Evolutionary conservation across 441 rosid genomes (phyloP).

Genomic region (Omphalea diandra): DNA sequence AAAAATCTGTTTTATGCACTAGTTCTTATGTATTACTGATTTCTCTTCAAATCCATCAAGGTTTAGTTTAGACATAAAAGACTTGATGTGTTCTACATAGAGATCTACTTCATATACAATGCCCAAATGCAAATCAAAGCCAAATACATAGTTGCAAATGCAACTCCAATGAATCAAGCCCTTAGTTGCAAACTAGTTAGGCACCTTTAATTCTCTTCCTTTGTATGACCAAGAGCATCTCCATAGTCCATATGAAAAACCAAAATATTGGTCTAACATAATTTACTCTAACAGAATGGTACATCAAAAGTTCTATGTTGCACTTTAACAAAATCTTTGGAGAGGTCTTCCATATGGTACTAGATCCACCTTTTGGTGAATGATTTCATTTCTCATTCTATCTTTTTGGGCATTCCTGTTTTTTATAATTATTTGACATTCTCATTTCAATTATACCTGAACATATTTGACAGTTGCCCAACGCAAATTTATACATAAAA

Average conservation of each 20-base stretch:
- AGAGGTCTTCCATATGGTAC: background rate
- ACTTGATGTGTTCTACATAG: background rate
- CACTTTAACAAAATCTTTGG: background rate
- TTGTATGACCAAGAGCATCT: background rate
- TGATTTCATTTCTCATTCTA: background rate
- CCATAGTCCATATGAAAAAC: background rate
- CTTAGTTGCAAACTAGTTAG: too few species aligned
- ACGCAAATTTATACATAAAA: background rate
- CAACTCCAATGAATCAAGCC: too few species aligned
- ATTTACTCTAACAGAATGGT: background rate
- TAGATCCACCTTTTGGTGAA: background rate
- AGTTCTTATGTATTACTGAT: background rate
- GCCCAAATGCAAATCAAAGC: too few species aligned
- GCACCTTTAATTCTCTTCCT: background rate
- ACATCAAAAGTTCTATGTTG: conserved; percentile 1
- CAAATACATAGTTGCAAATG: too few species aligned
- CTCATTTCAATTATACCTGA: background rate
- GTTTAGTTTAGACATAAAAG: too few species aligned
- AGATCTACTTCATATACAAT: too few species aligned
- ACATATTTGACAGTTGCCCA: background rate
- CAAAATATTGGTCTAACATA: background rate
- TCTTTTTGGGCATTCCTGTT: background rate
- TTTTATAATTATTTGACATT: background rate
- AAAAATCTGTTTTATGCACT: background rate
- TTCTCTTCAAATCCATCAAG: background rate